Percentiles rank a stretch among this genome's conserved stretches.
phyloP scores from a whole-genome alignment of 192 early-diverging fungal genomes.

The Umbelopsis isabellina region DNA sequence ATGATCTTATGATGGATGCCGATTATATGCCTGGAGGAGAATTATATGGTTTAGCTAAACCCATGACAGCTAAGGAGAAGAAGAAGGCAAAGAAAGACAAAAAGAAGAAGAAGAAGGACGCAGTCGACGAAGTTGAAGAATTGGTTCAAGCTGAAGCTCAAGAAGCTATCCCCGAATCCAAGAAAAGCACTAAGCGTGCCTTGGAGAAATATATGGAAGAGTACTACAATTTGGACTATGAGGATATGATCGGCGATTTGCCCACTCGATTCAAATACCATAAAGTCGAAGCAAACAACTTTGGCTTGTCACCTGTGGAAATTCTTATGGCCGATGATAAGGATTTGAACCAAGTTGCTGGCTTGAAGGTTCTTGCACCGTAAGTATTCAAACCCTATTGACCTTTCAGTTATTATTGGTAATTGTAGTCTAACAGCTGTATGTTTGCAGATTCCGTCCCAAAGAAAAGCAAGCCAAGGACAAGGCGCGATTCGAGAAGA shows the following conservation, averaged over 20 bases:
- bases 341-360: conserved; percentile 83
- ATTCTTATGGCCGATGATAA: conserved; percentile 89
- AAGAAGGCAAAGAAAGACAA: conserved; percentile 40
- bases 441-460: conserved; percentile 43
- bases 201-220: conserved; percentile 83
- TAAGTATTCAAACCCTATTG: conserved; percentile 45
- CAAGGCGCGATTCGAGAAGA: conserved; percentile 30
- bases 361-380: conserved; percentile 87
- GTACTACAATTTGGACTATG: conserved; percentile 89
- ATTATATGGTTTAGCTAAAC: conserved; percentile 45
- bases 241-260: conserved; percentile 87
- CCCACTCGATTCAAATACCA: conserved; percentile 93
- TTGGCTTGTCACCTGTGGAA: conserved; percentile 81
- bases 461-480: conserved; percentile 55
- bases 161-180: conserved; percentile 30
- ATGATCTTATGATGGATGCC: conserved; percentile 90
- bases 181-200: conserved; percentile 45
- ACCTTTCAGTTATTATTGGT: neutral
- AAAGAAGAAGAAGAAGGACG: conserved; percentile 33
- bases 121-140: conserved; percentile 36
- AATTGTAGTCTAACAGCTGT: neutral
- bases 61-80: conserved; percentile 32
- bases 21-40: conserved; percentile 82
- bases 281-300: conserved; percentile 77
- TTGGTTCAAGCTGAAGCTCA: conserved; percentile 27